Base-by-base conservation (phyloP, 257 asterid genomes). In the Solanum ossicruentum region DNA sequence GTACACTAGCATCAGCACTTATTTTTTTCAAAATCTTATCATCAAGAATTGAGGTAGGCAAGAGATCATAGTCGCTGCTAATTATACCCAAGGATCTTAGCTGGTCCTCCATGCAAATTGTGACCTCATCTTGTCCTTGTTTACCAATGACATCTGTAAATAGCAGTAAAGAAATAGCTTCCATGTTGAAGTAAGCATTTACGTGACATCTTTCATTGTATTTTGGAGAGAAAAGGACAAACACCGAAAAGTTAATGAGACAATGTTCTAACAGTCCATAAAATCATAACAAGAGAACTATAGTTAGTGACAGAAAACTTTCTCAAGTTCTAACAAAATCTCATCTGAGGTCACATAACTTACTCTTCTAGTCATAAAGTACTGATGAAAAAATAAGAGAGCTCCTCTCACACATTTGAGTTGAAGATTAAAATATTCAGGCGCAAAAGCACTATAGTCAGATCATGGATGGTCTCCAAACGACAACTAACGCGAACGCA, bases 51-150 rank as follows among this genome's bases (percentile, higher is more conserved):
- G 93, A 83, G 86, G 85, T 84, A 81, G 90, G 86, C 39, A 85
- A 32, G 78, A 85, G 58, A 49, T 87, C 88, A 85, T 89, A 86
- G 41, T 71, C 85, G n/a, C 85, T 86, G 69, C 91, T 81, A 81
- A 96, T 90, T 55, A 96, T 84, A 79, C 98, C 98, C 83, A 94
- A 63, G 55, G 97, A 91, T 91, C 93, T 93, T 65, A 96, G 89
- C 81, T 79, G 88, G 56, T 95, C 99, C 89, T 96, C 98, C 97
- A 95, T 92, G 90, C 92, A 94, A 86, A 93, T 85, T 51, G 92
- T 86, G 66, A 82, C 94, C 54, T 89, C 69, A 83, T 91, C 96
- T 65, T 90, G 72, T 23, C 78, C 89, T 20, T 82, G 83, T 84
- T 86, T 88, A 83, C 88, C 95, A 88, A 85, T 81, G 85, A 71